Evolutionary conservation across 2,329 filamentous ascomycete species (phyloP).

Genomic region (Trichoderma brevicompactum): DNA sequence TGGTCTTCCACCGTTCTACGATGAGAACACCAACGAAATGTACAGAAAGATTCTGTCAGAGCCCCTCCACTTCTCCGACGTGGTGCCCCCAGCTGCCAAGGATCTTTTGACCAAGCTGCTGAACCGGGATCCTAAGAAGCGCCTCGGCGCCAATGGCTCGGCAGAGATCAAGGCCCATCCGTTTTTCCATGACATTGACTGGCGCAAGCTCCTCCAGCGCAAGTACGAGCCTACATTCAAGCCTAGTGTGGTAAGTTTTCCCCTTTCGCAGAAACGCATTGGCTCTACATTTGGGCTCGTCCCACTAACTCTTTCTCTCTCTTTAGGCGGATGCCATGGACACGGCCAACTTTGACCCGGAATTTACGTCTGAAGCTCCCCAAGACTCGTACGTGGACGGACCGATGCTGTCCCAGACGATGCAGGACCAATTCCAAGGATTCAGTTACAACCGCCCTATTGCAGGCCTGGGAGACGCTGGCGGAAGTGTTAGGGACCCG

Average conservation of each 20-base stretch:
- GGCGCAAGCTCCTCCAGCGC: constrained; percentile 94
- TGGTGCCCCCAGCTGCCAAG: constrained; percentile 90
- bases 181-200: constrained; percentile 99
- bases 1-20: constrained; percentile 94
- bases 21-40: constrained; percentile 99
- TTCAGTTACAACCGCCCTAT: constrained; percentile 98
- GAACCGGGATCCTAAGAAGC: constrained; percentile 87
- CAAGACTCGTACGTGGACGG: constrained; percentile 94
- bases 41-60: constrained; percentile 98
- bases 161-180: constrained; percentile 98
- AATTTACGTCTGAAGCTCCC: constrained; percentile 88
- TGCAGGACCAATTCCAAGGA: constrained; percentile 93
- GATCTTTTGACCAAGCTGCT: constrained; percentile 88
- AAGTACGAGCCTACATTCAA: constrained; percentile 99
- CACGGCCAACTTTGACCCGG: constrained; percentile 87
- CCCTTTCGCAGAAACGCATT: background rate
- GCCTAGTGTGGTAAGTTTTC: constrained; percentile 81
- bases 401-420: constrained; percentile 86
- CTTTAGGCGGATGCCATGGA: constrained; percentile 79
- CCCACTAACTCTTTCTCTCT: constrained; percentile 8
- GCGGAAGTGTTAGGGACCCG: constrained; percentile 91
- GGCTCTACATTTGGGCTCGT: background rate
- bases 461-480: constrained; percentile 87
- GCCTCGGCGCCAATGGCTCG: constrained; percentile 89
- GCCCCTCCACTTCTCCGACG: constrained; percentile 92